A percentile compares a stretch with the other conserved stretches of the same genome.
phyloP scores from a whole-genome alignment of 139 green algal species.

The Spirogloea muscicola region DNA sequence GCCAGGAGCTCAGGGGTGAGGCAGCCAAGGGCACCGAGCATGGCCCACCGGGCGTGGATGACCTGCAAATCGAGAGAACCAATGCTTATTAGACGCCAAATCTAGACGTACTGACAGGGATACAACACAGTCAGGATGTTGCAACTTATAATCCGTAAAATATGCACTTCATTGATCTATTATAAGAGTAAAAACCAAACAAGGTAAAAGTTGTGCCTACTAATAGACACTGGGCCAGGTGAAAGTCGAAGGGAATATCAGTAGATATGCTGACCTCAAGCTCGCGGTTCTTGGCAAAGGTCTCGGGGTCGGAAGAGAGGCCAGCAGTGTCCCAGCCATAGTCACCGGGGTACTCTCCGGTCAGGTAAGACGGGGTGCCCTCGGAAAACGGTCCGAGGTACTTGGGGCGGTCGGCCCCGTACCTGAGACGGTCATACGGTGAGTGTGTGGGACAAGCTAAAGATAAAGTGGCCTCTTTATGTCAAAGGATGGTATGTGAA shows the following conservation, averaged over 20 bases:
- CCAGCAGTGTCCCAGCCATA: slow-evolving; percentile 93
- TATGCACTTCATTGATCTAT: not conserved
- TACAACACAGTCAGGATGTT: no score
- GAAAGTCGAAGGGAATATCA: not conserved
- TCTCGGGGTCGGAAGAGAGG: slow-evolving; percentile 84
- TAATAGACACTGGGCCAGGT: not conserved
- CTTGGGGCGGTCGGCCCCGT: no score
- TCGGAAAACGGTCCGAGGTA: no score
- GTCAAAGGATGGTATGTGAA: no score
- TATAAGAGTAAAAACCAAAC: not conserved
- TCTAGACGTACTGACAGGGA: no score
- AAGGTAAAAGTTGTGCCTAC: not conserved
- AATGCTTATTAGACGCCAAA: no score
- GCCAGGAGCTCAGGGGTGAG: slow-evolving; percentile 69
- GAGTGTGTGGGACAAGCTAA: no score
- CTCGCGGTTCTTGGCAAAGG: slow-evolving; percentile 72
- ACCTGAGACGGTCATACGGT: no score
- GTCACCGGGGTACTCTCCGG: slow-evolving; percentile 79
- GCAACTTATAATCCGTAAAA: not conserved
- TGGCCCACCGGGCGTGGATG: slow-evolving; percentile 82
- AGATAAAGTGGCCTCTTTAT: no score
- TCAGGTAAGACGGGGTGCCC: slow-evolving; percentile 32
- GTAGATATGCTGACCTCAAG: slow-evolving; percentile 68
- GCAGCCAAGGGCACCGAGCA: slow-evolving; percentile 83
- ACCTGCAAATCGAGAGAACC: not conserved